A percentile compares a stretch with the other conserved stretches of the same genome.
These are phyloP conservation scores for Rhodotorula taiwanensis DNA, from an alignment of 768 basidiomycete species.

Conservation along the genomic window DNA sequence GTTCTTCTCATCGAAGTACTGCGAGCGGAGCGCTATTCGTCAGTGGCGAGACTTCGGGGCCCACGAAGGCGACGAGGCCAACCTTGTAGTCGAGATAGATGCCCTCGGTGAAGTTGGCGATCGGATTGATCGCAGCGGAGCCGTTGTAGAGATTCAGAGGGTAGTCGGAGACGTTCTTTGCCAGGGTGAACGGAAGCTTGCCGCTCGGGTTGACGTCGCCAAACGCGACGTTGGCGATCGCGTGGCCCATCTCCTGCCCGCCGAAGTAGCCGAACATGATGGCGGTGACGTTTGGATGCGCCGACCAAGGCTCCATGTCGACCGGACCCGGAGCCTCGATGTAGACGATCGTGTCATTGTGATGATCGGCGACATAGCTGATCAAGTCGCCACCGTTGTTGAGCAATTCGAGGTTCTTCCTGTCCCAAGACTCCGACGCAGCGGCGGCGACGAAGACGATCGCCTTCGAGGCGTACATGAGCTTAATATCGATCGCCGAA, in stretches of 20 bases:
- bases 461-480: conserved; percentile 7
- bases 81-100: conserved; percentile 44
- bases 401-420: conserved; percentile 26
- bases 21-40: neutral
- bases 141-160: conserved; percentile 15
- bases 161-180: conserved; percentile 38
- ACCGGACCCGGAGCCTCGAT: conserved; percentile 47
- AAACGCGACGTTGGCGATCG: conserved; percentile 57
- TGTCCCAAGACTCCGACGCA: conserved; percentile 37
- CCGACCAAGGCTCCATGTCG: conserved; percentile 52
- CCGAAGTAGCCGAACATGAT: conserved; percentile 20
- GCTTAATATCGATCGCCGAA: conserved; percentile 28
- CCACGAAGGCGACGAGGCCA: neutral
- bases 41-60: too few relatives aligned
- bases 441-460: conserved; percentile 33
- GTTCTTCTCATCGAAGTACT: conserved; percentile 20
- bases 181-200: conserved; percentile 49
- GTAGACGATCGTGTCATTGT: conserved; percentile 40
- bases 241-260: conserved; percentile 55
- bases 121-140: neutral
- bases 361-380: conserved; percentile 36
- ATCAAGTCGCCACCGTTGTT: conserved; percentile 40
- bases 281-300: conserved; percentile 37
- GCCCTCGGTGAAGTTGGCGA: conserved; percentile 41
- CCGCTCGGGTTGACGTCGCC: conserved; percentile 58